These are phyloP conservation scores for Marasmius tenuissimus DNA, from an alignment of 1,284 basidiomycete genomes.

Conservation along the genomic window DNA sequence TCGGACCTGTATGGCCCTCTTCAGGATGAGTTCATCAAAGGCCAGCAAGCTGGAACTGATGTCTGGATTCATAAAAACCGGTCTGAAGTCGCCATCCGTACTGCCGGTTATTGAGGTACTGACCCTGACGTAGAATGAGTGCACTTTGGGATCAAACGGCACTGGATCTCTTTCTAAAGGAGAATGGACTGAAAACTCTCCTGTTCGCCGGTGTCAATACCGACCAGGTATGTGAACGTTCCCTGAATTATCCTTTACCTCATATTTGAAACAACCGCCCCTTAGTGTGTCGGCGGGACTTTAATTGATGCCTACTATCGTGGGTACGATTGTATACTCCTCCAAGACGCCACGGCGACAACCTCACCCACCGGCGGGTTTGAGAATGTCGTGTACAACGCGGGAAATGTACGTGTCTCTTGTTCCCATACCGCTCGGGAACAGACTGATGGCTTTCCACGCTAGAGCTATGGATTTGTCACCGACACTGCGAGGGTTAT, in stretches of 20 bases:
- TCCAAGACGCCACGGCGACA: constrained; percentile 60
- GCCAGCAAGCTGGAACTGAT: constrained; percentile 55
- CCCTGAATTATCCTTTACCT: background rate
- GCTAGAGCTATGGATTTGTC: constrained; percentile 60
- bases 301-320: constrained; percentile 62
- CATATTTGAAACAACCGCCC: background rate
- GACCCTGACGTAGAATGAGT: constrained; percentile 53
- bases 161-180: constrained; percentile 60
- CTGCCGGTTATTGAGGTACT: background rate
- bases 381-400: constrained; percentile 60
- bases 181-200: constrained; percentile 62
- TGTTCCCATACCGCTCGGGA: constrained; percentile 7
- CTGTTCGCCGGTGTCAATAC: constrained; percentile 68
- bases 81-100: constrained; percentile 27
- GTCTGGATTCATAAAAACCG: constrained; percentile 75
- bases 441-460: background rate
- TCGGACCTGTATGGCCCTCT: constrained; percentile 42
- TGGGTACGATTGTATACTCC: constrained; percentile 61
- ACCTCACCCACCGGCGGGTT: constrained; percentile 60
- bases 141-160: constrained; percentile 64
- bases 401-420: constrained; percentile 43
- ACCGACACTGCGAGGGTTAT: constrained; percentile 49
- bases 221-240: constrained; percentile 49
- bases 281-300: constrained; percentile 65
- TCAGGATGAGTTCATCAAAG: constrained; percentile 53